Base-by-base conservation (phyloP, 2,329 filamentous ascomycete genomes). In the Pseudocercospora macadamiae region DNA sequence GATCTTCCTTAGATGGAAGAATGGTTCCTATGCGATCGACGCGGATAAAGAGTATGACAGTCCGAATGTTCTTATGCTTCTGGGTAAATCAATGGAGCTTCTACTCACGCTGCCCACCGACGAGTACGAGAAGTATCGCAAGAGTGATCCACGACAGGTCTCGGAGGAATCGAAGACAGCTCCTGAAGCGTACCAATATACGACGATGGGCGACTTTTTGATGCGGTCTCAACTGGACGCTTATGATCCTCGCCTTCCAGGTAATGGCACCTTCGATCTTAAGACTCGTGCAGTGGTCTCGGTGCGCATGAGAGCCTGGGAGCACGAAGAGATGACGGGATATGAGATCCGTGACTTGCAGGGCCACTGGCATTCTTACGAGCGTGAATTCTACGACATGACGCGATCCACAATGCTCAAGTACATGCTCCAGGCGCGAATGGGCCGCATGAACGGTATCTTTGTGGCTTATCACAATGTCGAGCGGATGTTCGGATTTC, bases 401-500 rank as follows among this genome's bases (percentile, higher is more conserved):
- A 93, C 96, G 60, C 85, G 96, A 54, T 86, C 93, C 1, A 95
- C 93, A 0, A 93, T 99, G 77, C 80, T 99, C 55, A 99, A 99
- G 71, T 99, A 99, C 74, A 96, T 93, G 8, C 81, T 99, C 26
- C 95, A 99, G 76, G 96, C 93, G 25, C 90, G 95, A 44, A 96
- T 99, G 86, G 95, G 96, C 16, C 87, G 93, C 51, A 99, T 99
- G 96, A 93, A 99, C 71, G 95, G 95, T 54, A 97, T 97, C 51
- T 99, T 97, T 71, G 90, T 97, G 19, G 95, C 95, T 2, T 99
- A 87, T 73, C 95, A 99, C 79, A 99, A 99, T 73, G 90, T 92
- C 2, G 83, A 93, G 75, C 89, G 93, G 55, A 96, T 99, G 51
- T 99, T 99, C 72, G 95, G 95, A 4, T 99, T 99, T 74, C 95